Percentiles rank a stretch among this genome's conserved stretches.
These are phyloP conservation scores for Tagetes erecta DNA, from an alignment of 129 eudicot species.

Conservation along the genomic window DNA sequence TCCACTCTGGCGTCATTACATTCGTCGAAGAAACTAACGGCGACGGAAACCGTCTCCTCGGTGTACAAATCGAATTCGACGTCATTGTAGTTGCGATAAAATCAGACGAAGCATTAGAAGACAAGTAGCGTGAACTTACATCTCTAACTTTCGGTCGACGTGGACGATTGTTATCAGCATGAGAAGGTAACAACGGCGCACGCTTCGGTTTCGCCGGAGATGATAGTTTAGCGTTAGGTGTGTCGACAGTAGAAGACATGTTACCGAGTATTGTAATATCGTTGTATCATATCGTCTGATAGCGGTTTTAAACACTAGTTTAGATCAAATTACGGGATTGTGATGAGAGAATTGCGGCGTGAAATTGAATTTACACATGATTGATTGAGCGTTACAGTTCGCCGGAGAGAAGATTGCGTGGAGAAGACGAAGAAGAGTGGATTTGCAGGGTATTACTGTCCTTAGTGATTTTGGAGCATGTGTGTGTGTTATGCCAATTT, in stretches of 20 bases:
- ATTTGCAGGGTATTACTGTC: constrained; percentile 31
- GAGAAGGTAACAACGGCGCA: constrained; percentile 67
- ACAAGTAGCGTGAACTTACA: constrained; percentile 63
- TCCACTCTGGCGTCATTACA: constrained; percentile 34
- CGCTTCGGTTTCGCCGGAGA: constrained; percentile 47
- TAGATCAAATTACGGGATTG: constrained; percentile 17
- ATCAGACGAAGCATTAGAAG: constrained; percentile 40
- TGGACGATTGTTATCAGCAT: constrained; percentile 51
- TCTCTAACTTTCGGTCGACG: constrained; percentile 63
- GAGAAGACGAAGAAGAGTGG: constrained; percentile 30
- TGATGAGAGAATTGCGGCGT: not conserved
- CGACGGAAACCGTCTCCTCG: constrained; percentile 48
- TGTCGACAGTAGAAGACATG: constrained; percentile 35
- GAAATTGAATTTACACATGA: constrained; percentile 28
- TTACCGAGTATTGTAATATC: constrained; percentile 36
- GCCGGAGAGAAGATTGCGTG: constrained; percentile 34
- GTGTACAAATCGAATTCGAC: constrained; percentile 34
- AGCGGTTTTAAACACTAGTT: constrained; percentile 30
- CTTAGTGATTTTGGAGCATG: constrained; percentile 19
- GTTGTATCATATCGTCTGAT: constrained; percentile 30
- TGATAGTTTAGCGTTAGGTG: constrained; percentile 42
- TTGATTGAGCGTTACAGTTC: constrained; percentile 24
- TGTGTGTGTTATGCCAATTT: constrained; percentile 1
- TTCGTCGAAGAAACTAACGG: constrained; percentile 33
- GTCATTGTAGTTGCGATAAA: constrained; percentile 43